Evolutionary conservation across 2,329 filamentous ascomycete genomes (phyloP).

Genomic region (Fusarium ambrosium): DNA sequence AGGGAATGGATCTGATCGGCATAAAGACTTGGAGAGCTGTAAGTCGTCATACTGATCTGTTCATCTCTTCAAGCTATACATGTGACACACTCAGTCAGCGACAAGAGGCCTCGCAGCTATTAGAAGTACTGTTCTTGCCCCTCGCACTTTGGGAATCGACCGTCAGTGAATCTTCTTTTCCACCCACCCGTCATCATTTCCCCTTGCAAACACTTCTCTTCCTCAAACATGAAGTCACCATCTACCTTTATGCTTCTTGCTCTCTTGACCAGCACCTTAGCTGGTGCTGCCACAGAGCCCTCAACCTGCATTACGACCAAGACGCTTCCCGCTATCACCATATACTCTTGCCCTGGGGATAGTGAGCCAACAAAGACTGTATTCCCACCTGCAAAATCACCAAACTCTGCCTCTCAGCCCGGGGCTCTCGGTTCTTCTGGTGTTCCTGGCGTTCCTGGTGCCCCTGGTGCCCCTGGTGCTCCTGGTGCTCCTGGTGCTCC

Average conservation of each 20-base stretch:
- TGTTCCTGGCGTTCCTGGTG: background rate
- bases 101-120: background rate
- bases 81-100: background rate
- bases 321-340: background rate
- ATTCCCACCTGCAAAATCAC: background rate
- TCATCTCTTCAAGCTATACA: background rate
- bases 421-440: background rate
- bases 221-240: background rate
- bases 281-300: background rate
- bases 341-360: background rate
- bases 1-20: background rate
- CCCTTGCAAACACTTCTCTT: background rate
- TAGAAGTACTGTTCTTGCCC: background rate
- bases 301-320: background rate
- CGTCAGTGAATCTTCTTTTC: background rate
- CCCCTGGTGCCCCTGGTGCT: background rate
- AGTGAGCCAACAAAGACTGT: background rate
- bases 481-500: background rate
- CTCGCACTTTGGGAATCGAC: background rate
- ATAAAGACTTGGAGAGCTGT: background rate
- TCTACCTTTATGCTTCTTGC: background rate
- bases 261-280: background rate
- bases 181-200: background rate
- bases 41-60: background rate
- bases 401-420: background rate